Evolutionary conservation across 139 green algal genomes (phyloP).

Genomic region (Chlamydomonas schloesseri): DNA sequence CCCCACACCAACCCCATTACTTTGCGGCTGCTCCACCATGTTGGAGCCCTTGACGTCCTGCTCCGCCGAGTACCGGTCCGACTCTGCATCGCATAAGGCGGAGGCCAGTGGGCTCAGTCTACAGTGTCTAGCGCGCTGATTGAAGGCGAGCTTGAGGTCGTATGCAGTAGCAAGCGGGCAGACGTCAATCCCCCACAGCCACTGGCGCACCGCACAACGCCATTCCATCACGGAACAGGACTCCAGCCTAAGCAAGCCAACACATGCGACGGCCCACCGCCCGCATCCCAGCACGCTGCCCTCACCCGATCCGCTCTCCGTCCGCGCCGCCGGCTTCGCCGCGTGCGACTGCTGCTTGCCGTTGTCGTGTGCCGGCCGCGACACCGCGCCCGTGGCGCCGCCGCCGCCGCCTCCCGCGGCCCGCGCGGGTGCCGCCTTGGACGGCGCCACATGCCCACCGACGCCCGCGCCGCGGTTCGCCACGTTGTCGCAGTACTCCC

Average conservation of each 20-base stretch:
- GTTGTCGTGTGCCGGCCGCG: conserved; percentile 25
- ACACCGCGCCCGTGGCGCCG: not conserved
- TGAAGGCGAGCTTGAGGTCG: too few relatives aligned
- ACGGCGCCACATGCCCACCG: not conserved
- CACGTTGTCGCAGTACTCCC: conserved; percentile 62
- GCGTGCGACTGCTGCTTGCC: conserved; percentile 3
- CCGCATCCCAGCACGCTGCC: not conserved
- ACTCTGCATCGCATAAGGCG: conserved; percentile 8
- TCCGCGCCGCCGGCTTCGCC: conserved; percentile 25
- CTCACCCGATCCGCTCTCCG: conserved; percentile 39
- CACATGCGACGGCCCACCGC: too few relatives aligned
- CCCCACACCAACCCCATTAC: conserved; percentile 29
- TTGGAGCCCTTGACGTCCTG: conserved; percentile 49
- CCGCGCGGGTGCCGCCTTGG: not conserved
- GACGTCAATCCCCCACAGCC: too few relatives aligned
- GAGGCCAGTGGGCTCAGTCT: too few relatives aligned
- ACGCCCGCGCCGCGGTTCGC: not conserved
- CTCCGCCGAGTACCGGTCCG: conserved; percentile 41
- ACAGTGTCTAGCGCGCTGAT: too few relatives aligned
- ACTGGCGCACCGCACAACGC: too few relatives aligned
- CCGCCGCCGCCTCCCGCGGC: not conserved
- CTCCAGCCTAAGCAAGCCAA: too few relatives aligned
- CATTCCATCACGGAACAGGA: not conserved
- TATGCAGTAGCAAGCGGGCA: too few relatives aligned
- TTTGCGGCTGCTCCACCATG: conserved; percentile 50